A percentile compares a stretch with the other conserved stretches of the same genome.
phyloP scores from a whole-genome alignment of 306 rosid species.

The Citrullus mucosospermus region DNA sequence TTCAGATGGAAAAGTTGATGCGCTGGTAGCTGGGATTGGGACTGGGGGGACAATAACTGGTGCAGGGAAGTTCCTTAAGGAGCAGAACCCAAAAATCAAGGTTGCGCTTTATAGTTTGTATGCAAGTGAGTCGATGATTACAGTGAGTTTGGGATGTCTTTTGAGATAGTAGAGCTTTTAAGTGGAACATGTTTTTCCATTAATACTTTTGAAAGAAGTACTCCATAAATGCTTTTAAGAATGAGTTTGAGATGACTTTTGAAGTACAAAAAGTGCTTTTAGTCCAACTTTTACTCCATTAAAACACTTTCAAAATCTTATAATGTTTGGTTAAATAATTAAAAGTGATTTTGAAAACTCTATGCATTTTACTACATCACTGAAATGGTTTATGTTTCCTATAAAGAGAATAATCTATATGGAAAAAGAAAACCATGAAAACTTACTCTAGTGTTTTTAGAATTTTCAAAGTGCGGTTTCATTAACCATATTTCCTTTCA shows the following conservation, averaged over 20 bases:
- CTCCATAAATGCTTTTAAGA: neutral
- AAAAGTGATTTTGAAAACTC: neutral
- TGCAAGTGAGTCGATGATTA: neutral
- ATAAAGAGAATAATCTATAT: no score
- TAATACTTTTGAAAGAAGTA: neutral
- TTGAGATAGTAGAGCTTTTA: neutral
- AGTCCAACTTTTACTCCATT: neutral
- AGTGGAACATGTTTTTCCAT: neutral
- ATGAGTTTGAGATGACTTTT: neutral
- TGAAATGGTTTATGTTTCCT: no score
- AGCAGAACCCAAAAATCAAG: slow-evolving; percentile 61
- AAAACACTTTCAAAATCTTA: neutral
- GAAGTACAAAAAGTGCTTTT: neutral
- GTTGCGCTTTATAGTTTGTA: slow-evolving; percentile 15
- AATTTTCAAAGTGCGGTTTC: no score
- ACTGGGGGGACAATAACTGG: slow-evolving; percentile 75
- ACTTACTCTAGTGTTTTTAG: no score
- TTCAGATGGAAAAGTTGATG: slow-evolving; percentile 53
- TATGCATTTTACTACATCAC: no score
- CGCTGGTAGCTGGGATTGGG: slow-evolving; percentile 65
- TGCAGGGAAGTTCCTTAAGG: slow-evolving; percentile 63
- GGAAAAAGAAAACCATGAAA: no score
- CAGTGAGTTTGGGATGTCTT: neutral
- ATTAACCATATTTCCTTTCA: neutral
- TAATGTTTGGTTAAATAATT: neutral